phyloP scores from a whole-genome alignment of 148 eudicot species.

The Fallopia convolvulus region DNA sequence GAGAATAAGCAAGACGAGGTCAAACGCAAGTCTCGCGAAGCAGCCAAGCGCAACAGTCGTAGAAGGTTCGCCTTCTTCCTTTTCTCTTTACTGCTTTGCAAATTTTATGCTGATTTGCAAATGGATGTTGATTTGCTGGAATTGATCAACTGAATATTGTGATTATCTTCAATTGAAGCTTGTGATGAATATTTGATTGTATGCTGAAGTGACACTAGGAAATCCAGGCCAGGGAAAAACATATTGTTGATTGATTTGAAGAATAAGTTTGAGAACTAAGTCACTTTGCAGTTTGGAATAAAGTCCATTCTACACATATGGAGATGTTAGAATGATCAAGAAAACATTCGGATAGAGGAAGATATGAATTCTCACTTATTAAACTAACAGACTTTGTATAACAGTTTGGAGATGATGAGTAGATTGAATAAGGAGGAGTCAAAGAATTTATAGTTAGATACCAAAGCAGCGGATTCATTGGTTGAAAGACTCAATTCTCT shows the following conservation, averaged over 20 bases:
- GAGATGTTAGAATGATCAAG: neutral
- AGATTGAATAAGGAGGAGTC: neutral
- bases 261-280: neutral
- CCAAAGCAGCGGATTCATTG: neutral
- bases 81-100: neutral
- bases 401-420: neutral
- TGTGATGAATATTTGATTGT: neutral
- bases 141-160: neutral
- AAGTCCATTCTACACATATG: neutral
- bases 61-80: slow-evolving; percentile 18
- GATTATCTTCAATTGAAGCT: neutral
- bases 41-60: slow-evolving; percentile 29
- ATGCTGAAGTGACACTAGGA: neutral
- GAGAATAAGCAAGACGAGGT: slow-evolving; percentile 35
- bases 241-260: neutral
- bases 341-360: neutral
- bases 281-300: neutral
- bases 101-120: neutral
- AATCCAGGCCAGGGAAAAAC: neutral
- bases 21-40: slow-evolving; percentile 45
- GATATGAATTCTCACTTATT: neutral
- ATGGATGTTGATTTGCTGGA: neutral
- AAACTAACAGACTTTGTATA: neutral
- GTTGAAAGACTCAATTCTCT: neutral
- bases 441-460: neutral